Percentiles rank a stretch among this genome's conserved stretches.
Evolutionary conservation across 2,329 filamentous ascomycete genomes (phyloP).

Genomic region (Fusarium anguioides): DNA sequence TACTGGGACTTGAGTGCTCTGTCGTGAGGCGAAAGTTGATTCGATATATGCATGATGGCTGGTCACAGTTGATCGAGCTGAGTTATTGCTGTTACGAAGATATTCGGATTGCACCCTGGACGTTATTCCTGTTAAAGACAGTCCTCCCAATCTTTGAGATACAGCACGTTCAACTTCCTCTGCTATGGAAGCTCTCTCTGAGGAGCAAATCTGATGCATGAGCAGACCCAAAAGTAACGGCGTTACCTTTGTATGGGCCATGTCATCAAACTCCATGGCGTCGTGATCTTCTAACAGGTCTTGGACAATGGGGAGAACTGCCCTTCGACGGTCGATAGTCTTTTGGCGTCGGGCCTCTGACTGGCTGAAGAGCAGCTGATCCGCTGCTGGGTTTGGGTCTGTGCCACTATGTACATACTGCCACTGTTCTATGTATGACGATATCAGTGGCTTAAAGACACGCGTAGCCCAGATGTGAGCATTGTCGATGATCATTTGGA

Average conservation of each 20-base stretch:
- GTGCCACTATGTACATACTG: neutral
- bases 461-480: conserved; percentile 38
- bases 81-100: no score
- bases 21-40: neutral
- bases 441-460: conserved; percentile 27
- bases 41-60: no score
- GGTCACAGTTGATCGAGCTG: no score
- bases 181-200: neutral
- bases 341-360: neutral
- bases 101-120: no score
- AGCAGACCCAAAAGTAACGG: conserved; percentile 21
- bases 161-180: conserved; percentile 6
- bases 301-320: neutral
- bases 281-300: conserved; percentile 1
- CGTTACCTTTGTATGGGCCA: conserved; percentile 2
- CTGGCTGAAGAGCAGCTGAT: neutral
- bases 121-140: neutral
- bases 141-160: neutral
- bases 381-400: fast-evolving
- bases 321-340: neutral
- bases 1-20: neutral
- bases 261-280: neutral
- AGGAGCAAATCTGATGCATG: conserved; percentile 6
- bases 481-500: conserved; percentile 39
- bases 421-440: conserved; percentile 35